Conservation (phyloP, 2,329 filamentous ascomycete genomes). For the Coniochaeta sp. region DNA sequence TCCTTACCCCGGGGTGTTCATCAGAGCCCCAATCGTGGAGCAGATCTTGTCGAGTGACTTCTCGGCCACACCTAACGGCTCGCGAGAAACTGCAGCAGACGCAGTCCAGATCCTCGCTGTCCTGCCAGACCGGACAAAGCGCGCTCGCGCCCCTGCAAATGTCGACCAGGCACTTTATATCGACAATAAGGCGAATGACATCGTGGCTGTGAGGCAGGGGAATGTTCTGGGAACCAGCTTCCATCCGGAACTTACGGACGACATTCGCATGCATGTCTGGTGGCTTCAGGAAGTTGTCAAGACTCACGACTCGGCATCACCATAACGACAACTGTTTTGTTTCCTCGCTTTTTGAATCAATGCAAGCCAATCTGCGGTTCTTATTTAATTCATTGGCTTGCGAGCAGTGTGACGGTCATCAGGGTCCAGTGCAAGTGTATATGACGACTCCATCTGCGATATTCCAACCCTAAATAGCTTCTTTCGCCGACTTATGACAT, state of each 20-base stretch:
- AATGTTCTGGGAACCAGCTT: constrained; percentile 95
- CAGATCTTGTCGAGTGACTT: constrained; percentile 51
- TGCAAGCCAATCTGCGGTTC: neutral
- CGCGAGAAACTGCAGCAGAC: constrained; percentile 14
- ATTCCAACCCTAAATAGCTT: neutral
- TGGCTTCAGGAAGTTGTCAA: constrained; percentile 69
- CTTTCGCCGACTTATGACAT: too few species aligned
- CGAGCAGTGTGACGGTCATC: neutral
- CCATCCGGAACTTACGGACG: constrained; percentile 86
- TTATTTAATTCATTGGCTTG: neutral
- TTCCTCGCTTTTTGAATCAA: neutral
- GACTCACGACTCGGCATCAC: neutral
- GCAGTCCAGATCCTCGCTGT: constrained; percentile 44
- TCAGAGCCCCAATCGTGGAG: constrained; percentile 89
- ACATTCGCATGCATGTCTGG: constrained; percentile 86
- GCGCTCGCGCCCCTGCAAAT: constrained; percentile 23
- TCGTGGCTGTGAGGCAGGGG: constrained; percentile 82
- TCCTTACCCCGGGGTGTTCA: constrained; percentile 83
- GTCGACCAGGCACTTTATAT: constrained; percentile 12
- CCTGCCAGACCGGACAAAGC: constrained; percentile 31
- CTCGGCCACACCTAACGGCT: constrained; percentile 14
- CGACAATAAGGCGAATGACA: constrained; percentile 42
- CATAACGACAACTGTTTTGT: neutral
- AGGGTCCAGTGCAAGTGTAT: neutral
- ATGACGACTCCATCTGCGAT: neutral